These are phyloP conservation scores for Solanum pennellii DNA, from an alignment of 257 asterid species.

Conservation along the genomic window DNA sequence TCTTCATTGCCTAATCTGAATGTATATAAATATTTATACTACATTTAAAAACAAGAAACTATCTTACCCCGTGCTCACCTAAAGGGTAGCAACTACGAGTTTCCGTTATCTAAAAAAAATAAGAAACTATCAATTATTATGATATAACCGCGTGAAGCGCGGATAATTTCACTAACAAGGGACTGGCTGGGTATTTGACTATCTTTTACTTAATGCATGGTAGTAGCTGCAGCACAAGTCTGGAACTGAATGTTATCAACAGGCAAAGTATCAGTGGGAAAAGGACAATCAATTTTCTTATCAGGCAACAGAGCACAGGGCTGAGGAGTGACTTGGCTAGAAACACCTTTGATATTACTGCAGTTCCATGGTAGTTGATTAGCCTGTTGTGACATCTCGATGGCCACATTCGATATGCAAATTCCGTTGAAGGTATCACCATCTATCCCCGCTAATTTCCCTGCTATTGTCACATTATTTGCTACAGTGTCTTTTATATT, in stretches of 20 bases:
- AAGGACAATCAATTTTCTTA: slow-evolving; percentile 22
- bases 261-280: slow-evolving; percentile 36
- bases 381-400: slow-evolving; percentile 1
- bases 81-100: too few species aligned
- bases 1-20: too few species aligned
- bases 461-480: slow-evolving; percentile 36
- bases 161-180: too few species aligned
- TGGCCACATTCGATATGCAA: slow-evolving; percentile 41
- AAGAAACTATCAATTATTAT: too few species aligned
- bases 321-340: slow-evolving; percentile 37
- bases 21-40: too few species aligned
- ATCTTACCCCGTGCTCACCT: too few species aligned
- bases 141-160: too few species aligned
- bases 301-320: slow-evolving; percentile 39
- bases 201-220: background rate
- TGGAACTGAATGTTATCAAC: slow-evolving; percentile 39
- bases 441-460: slow-evolving; percentile 28
- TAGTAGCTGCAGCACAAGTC: slow-evolving; percentile 17
- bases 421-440: slow-evolving; percentile 34
- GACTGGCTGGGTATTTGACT: background rate
- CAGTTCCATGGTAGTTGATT: slow-evolving; percentile 49
- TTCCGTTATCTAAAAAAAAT: too few species aligned
- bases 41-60: too few species aligned
- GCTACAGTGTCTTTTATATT: slow-evolving; percentile 26
- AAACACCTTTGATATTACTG: slow-evolving; percentile 34